Evolutionary conservation across 164 flowering plant species (phyloP).

Genomic region (Taxillus chinensis): DNA sequence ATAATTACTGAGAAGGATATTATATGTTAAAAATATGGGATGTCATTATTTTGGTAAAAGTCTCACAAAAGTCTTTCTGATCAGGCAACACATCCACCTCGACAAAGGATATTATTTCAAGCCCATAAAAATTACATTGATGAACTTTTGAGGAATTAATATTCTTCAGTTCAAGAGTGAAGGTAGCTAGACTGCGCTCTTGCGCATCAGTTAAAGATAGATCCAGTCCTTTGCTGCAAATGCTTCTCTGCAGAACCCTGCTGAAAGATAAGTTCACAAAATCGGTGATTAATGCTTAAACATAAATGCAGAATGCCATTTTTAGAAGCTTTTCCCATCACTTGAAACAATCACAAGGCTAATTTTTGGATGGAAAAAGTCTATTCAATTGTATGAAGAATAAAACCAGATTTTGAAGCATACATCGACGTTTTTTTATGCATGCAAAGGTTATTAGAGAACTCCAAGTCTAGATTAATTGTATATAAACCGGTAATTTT

Average conservation of each 20-base stretch:
- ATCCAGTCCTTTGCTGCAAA: conserved; percentile 36
- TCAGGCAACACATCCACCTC: neutral
- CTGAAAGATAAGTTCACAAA: neutral
- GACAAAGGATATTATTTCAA: neutral
- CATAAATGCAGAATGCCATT: neutral
- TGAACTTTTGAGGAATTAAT: neutral
- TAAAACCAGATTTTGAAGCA: neutral
- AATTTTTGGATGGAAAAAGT: neutral
- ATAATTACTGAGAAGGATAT: too few species aligned
- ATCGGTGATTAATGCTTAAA: neutral
- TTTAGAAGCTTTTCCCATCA: neutral
- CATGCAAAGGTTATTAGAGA: too few species aligned
- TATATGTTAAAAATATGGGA: too few species aligned
- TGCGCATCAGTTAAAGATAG: conserved; percentile 22
- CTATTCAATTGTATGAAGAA: too few species aligned
- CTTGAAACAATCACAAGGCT: neutral
- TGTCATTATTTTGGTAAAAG: too few species aligned
- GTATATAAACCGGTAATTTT: too few species aligned
- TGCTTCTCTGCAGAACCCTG: conserved; percentile 43
- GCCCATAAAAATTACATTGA: neutral
- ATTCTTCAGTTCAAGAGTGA: neutral
- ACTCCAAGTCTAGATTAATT: too few species aligned
- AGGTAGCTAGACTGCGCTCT: neutral
- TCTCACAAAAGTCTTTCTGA: too few species aligned
- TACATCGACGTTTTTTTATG: too few species aligned